These are phyloP conservation scores for Fagopyrum esculentum DNA, from an alignment of 148 eudicot genomes.

Conservation along the genomic window DNA sequence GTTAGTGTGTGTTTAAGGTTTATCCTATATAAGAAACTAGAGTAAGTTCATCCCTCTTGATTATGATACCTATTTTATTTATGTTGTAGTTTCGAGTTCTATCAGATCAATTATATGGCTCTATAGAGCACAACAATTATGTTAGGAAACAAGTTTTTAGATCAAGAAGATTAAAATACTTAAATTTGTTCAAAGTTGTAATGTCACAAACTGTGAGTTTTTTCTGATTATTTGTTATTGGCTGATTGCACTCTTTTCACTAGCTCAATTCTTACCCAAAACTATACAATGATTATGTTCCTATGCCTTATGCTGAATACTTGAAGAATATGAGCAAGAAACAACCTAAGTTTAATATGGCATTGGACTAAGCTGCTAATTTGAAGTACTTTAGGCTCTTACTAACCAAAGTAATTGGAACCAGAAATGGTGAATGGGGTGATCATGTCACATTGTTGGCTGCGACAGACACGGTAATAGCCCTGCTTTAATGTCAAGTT, in stretches of 20 bases:
- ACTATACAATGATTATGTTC: no score
- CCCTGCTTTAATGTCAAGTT: no score
- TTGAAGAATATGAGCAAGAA: conserved; percentile 40
- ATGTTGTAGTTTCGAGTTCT: conserved; percentile 50
- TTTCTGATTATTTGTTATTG: no score
- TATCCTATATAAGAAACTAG: neutral
- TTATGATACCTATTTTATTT: conserved; percentile 16
- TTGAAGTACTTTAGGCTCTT: neutral
- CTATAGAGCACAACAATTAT: no score
- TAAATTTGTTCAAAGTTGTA: no score
- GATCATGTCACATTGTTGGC: conserved; percentile 76
- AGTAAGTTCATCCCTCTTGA: no score
- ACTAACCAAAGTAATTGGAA: conserved; percentile 13
- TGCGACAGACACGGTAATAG: conserved; percentile 61
- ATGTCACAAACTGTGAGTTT: no score
- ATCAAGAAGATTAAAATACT: no score
- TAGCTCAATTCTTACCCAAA: no score
- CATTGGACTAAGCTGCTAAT: neutral
- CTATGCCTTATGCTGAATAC: no score
- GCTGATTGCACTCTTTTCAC: no score
- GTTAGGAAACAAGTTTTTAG: no score
- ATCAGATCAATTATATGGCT: conserved; percentile 70
- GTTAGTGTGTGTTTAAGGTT: neutral
- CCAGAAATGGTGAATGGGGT: conserved; percentile 67
- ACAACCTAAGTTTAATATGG: neutral